Evolutionary conservation across 225 moss, liverwort and hornwort genomes (phyloP).

Genomic region (Thuidium tamariscinum): DNA sequence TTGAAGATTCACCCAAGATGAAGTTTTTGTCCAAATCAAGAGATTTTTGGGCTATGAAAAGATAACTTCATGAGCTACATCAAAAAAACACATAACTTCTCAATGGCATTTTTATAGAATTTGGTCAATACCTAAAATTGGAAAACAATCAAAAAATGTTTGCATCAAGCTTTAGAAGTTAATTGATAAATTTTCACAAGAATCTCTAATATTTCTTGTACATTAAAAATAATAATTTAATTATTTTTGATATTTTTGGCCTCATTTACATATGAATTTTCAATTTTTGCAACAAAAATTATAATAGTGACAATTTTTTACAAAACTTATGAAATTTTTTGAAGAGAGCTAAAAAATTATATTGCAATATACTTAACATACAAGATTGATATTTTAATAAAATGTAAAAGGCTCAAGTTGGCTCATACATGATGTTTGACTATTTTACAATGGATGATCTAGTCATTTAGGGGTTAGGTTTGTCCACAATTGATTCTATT

Average conservation of each 20-base stretch:
- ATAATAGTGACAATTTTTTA: background rate
- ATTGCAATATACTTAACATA: rapidly evolving
- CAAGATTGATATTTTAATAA: background rate
- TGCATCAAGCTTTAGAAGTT: background rate
- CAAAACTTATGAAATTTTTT: background rate
- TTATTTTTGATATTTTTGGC: too few relatives aligned
- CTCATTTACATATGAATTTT: background rate
- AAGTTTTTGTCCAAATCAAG: background rate
- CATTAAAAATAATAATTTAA: too few relatives aligned
- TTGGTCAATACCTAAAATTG: rapidly evolving
- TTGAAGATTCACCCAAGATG: background rate
- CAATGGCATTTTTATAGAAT: background rate
- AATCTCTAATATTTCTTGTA: background rate
- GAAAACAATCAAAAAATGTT: rapidly evolving
- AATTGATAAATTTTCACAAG: background rate
- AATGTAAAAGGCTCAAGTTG: background rate
- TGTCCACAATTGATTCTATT: background rate
- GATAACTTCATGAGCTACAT: background rate
- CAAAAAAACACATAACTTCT: background rate
- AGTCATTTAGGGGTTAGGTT: background rate
- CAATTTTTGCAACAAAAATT: background rate
- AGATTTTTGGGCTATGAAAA: background rate
- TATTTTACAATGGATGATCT: background rate
- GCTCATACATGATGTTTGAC: background rate
- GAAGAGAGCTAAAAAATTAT: background rate